These are phyloP conservation scores for Cymbopogon flexuosus DNA, from an alignment of 202 grass and related monocot genomes.

Conservation along the genomic window DNA sequence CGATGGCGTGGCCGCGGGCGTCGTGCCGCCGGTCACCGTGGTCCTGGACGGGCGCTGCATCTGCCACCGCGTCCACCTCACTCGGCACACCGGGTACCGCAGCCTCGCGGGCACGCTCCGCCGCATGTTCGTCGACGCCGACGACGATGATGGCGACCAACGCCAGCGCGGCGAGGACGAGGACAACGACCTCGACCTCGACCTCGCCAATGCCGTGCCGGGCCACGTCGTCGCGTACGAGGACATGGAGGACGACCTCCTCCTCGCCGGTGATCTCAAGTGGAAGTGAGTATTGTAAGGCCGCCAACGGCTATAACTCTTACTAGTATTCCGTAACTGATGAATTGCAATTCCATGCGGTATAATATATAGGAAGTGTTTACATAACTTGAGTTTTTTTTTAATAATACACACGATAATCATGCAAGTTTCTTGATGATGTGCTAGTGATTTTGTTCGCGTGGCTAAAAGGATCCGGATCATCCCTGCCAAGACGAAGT, in stretches of 20 bases:
- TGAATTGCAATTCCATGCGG: neutral
- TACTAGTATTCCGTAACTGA: neutral
- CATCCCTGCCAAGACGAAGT: conserved; percentile 51
- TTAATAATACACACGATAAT: neutral
- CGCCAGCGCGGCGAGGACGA: neutral
- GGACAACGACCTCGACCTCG: neutral
- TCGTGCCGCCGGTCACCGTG: conserved; percentile 72
- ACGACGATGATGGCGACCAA: neutral
- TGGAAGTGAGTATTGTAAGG: conserved; percentile 54
- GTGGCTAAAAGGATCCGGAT: conserved; percentile 79
- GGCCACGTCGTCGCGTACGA: conserved; percentile 84
- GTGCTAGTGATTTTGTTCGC: conserved; percentile 69
- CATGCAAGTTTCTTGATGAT: neutral
- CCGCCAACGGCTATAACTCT: neutral
- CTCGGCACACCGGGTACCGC: conserved; percentile 50
- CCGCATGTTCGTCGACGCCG: conserved; percentile 56
- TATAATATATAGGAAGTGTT: neutral
- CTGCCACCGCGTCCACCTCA: conserved; percentile 71
- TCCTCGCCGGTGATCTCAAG: conserved; percentile 86
- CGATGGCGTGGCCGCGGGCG: conserved; percentile 46
- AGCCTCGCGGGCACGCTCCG: conserved; percentile 56
- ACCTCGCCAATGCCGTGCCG: conserved; percentile 79
- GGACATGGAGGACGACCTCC: conserved; percentile 92
- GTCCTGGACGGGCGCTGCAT: conserved; percentile 79
- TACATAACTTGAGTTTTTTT: neutral